Conservation (phyloP, 352 stramenopile species). For the Phytophthora foliorum region DNA sequence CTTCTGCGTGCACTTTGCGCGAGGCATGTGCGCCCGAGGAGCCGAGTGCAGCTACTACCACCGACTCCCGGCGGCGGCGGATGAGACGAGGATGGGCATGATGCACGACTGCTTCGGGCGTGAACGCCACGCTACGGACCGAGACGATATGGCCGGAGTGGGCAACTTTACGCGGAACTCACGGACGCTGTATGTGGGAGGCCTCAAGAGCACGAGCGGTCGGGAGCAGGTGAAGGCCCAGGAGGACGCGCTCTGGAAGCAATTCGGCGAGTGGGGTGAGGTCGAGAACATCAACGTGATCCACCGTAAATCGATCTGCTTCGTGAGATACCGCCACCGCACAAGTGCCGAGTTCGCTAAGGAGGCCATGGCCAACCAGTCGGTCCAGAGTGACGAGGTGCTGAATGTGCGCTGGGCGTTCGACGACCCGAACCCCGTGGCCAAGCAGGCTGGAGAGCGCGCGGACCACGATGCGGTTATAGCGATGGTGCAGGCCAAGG, state of each 20-base stretch:
- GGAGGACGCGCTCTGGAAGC: constrained; percentile 76
- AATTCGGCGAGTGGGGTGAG: constrained; percentile 95
- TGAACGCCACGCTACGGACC: constrained; percentile 91
- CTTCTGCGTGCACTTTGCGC: constrained; percentile 95
- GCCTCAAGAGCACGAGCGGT: constrained; percentile 68
- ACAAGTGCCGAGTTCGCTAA: constrained; percentile 88
- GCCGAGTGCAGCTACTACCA: constrained; percentile 95
- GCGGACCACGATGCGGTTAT: constrained; percentile 92
- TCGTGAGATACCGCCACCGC: constrained; percentile 89
- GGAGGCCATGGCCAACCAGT: constrained; percentile 93
- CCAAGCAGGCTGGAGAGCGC: constrained; percentile 86
- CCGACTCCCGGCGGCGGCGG: constrained; percentile 78
- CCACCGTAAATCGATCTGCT: constrained; percentile 91
- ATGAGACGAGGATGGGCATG: constrained; percentile 83
- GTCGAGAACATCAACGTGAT: constrained; percentile 96
- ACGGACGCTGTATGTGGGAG: constrained; percentile 93
- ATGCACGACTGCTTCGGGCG: constrained; percentile 95
- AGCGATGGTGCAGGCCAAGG: constrained; percentile 82
- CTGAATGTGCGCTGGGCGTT: constrained; percentile 94
- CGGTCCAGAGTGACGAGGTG: constrained; percentile 88
- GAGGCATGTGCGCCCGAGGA: constrained; percentile 91
- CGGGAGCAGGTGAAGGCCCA: constrained; percentile 60
- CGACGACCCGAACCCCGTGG: constrained; percentile 95
- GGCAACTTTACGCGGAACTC: constrained; percentile 94
- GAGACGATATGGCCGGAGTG: constrained; percentile 94